Base-by-base conservation (phyloP, 768 basidiomycete genomes). In the Epithele typhae region DNA sequence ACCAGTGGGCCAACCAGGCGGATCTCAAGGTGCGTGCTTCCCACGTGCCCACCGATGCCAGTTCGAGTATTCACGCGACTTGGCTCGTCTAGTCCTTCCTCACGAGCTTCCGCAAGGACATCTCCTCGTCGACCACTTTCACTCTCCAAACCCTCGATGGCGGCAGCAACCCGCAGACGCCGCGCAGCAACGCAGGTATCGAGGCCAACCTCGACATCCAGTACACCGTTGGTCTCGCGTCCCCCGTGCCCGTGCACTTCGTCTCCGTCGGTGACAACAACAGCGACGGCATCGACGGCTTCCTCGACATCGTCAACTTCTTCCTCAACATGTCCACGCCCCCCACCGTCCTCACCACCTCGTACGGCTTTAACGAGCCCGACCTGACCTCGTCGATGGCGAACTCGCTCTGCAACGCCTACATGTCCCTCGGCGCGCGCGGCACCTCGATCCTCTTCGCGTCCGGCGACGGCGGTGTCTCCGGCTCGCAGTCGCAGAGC, bases 271-370 rank as follows among this genome's bases (percentile, higher is more conserved):
- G 45, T 10, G 42, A 52, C 21, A 37, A 34, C 45, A 39, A 43
- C 46, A 30, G 27, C 23, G 64, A 59, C 41, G 53, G 32, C 12
- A 43, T 55, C 30, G 45, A 54, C 23, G 59, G 58, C 18, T 58
- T 61, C 55, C 44, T 59, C 17, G 56, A 69, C 21, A 86, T 84
- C 81, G 63, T 87, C 27, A 70, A 81, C 36, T 77, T 71, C 43
- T 55, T 84, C 12, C 64, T 78, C 1, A 54, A 54, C 14, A 70
- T 76, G 25, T 37, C 62, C 7, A 58, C 66, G 39, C 59, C 74
- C 1, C 81, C 84, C 73, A 72, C 77, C 49, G 69, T 77, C 9
- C 81, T 88, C 17, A 49, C 84, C 0, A 87, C 82, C 0, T 84
- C 81, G 52, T 89, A 88, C 57, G 81, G 76, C 35, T 36, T 36